Evolutionary conservation across 768 basidiomycete genomes (phyloP).

Genomic region (Chalciporus piperatus): DNA sequence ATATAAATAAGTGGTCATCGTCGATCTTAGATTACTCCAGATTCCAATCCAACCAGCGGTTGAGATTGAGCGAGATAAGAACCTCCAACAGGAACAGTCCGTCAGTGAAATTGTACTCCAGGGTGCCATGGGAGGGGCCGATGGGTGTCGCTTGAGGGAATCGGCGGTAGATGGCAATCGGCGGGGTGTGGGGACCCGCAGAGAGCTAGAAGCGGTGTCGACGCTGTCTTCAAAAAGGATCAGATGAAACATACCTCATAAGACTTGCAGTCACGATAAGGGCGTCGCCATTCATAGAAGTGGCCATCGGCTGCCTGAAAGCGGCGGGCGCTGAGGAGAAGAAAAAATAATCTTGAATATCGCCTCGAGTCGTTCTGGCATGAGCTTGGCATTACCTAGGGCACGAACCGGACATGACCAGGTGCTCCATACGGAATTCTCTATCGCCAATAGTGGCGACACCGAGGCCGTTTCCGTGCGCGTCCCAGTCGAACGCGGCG

Average conservation of each 20-base stretch:
- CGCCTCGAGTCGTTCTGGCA: conserved; percentile 7
- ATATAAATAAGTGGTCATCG: conserved; percentile 29
- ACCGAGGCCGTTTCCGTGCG: conserved; percentile 33
- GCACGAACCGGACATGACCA: conserved; percentile 52
- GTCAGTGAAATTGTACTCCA: conserved; percentile 63
- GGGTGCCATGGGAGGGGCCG: conserved; percentile 60
- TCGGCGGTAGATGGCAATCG: conserved; percentile 58
- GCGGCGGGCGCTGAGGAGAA: conserved; percentile 50
- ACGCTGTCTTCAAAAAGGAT: conserved; percentile 1
- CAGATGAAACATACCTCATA: conserved; percentile 54
- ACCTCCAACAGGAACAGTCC: conserved; percentile 60
- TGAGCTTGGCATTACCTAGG: conserved; percentile 41
- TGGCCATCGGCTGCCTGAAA: conserved; percentile 57
- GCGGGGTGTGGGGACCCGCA: conserved; percentile 42
- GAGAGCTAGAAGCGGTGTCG: conserved; percentile 39
- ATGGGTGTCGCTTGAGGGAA: conserved; percentile 52
- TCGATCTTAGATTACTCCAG: conserved; percentile 30
- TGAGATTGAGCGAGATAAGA: conserved; percentile 64
- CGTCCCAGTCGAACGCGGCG: conserved; percentile 51
- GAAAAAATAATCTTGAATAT: conserved; percentile 9
- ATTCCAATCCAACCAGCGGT: conserved; percentile 70
- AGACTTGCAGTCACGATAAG: conserved; percentile 42
- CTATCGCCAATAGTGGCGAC: conserved; percentile 51
- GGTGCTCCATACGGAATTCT: conserved; percentile 58
- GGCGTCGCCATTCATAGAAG: conserved; percentile 65